These are phyloP conservation scores for Crithidia mellificae DNA, from an alignment of 208 protist genomes.

Conservation along the genomic window DNA sequence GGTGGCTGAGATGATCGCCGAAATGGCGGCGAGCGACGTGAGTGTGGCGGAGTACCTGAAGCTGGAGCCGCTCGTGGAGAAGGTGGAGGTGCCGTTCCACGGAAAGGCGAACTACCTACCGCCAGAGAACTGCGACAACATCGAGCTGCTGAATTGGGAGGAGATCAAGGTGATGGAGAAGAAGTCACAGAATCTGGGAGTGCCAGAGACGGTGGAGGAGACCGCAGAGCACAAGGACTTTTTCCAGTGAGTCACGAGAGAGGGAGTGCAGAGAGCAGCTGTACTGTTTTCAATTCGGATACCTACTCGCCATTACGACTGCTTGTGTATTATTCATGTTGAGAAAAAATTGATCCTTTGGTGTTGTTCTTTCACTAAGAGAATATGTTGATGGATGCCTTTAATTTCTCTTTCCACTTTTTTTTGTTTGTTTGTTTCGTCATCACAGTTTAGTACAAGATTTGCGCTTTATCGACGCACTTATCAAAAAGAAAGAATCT, in stretches of 20 bases:
- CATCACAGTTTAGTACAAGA: no score
- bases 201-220: conserved; percentile 63
- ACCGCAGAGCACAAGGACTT: conserved; percentile 66
- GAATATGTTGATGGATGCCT: no score
- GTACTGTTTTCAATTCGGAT: no score
- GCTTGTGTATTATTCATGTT: not conserved
- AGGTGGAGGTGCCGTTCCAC: conserved; percentile 77
- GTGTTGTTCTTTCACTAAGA: no score
- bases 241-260: conserved; percentile 52
- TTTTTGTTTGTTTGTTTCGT: not conserved
- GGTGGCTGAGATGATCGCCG: conserved; percentile 77
- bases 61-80: conserved; percentile 78
- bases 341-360: no score
- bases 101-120: conserved; percentile 70
- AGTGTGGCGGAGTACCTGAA: conserved; percentile 66
- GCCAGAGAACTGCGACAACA: conserved; percentile 88
- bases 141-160: conserved; percentile 76
- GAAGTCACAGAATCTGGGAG: conserved; percentile 16
- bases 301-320: not conserved
- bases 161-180: conserved; percentile 62
- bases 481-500: no score
- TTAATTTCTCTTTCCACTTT: not conserved
- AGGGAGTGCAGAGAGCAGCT: not conserved
- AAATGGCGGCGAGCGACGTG: conserved; percentile 59
- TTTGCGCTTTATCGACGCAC: no score